Base-by-base conservation (phyloP, 148 eudicot genomes). In the Fagopyrum tataricum region DNA sequence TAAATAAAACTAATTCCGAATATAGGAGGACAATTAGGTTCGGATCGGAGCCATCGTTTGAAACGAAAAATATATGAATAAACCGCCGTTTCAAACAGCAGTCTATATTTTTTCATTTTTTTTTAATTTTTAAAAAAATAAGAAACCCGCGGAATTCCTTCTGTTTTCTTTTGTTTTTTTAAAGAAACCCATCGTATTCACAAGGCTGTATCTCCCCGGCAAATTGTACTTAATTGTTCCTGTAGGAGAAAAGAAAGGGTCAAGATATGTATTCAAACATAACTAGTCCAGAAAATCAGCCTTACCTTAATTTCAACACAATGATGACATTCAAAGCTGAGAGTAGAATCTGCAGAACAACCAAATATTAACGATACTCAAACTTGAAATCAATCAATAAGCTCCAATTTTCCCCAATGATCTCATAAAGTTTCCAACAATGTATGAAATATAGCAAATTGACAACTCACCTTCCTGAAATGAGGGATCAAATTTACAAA, bases 281-380 rank as follows among this genome's bases (percentile, higher is more conserved):
- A 40, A 41, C 42, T 42, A 11, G 26, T 69, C 5, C 49, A 17
- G 21, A 56, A 78, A 51, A 26, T 6, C 23, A 26, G 48, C 20
- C 24, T 52, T 87, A 95, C 98, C 98, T 95, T 84, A n/a, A n/a
- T n/a, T n/a, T 95, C 98, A 72, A 90, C 87, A 79, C 98, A 95
- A 82, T 95, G 96, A 18, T 96, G 86, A 74, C 98, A 95, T 70
- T 95, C 98, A 62, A 95, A 95, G 98, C 98, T 52, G 98, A 91
- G 75, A 95, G 79, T 43, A 95, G 77, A 77, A 95, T 85, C 98
- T 95, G 96, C 81, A 24, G 53, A 47, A 39, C 31, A n/a, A 23
- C 2, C 8, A n/a, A 62, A 71, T 41, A 49, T 55, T 21, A 61
- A 49, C 6, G 18, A 15, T 47, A n/a, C n/a, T n/a, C n/a, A n/a